Conservation (phyloP, 495 filamentous ascomycete species). For the Recurvomyces mirabilis region DNA sequence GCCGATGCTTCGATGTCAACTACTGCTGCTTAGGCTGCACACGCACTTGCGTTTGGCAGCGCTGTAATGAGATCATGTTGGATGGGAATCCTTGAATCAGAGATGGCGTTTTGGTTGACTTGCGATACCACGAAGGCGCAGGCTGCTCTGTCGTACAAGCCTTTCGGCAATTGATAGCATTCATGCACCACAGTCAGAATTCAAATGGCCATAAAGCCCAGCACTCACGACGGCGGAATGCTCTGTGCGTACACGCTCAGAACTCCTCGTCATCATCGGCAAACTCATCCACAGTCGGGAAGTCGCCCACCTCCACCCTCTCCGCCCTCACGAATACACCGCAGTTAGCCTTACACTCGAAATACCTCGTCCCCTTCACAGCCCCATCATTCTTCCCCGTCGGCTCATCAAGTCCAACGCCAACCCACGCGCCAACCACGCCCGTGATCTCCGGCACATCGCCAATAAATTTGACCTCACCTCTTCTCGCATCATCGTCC, state of each 20-base stretch:
- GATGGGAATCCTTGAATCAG: no score
- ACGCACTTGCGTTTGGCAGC: slow-evolving; percentile 1
- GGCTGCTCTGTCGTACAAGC: no score
- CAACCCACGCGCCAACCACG: slow-evolving; percentile 62
- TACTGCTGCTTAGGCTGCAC: no score
- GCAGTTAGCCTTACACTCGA: slow-evolving; percentile 63
- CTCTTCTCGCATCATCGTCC: slow-evolving; percentile 59
- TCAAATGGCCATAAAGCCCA: no score
- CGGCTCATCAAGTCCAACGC: slow-evolving; percentile 71
- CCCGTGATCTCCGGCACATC: slow-evolving; percentile 66
- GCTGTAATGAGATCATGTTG: not conserved
- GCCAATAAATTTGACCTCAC: slow-evolving; percentile 74
- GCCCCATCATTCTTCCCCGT: slow-evolving; percentile 89
- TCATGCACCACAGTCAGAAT: no score
- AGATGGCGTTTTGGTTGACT: no score
- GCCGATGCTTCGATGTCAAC: slow-evolving; percentile 11
- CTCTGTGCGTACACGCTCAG: no score
- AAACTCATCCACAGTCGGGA: slow-evolving; percentile 46
- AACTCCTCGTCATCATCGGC: slow-evolving; percentile 57
- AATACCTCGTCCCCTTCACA: slow-evolving; percentile 86
- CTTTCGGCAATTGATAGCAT: no score
- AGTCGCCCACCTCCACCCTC: slow-evolving; percentile 81
- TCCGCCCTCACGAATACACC: slow-evolving; percentile 95
- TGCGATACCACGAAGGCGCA: no score
- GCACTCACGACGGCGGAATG: no score